Conservation (phyloP, 345 rosid species). For the Arabis alpina region DNA sequence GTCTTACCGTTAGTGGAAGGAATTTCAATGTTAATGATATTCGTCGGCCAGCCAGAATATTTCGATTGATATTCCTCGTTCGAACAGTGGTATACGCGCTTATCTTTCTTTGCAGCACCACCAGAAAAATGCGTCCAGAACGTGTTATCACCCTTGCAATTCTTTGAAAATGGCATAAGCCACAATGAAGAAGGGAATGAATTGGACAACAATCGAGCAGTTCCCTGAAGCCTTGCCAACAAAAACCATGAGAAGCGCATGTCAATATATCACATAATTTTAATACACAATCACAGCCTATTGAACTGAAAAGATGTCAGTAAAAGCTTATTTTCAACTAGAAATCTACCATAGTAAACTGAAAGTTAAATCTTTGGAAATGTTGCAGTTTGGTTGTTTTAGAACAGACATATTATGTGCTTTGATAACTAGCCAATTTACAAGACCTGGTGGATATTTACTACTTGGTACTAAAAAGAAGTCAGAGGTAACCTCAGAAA, state of each 20-base stretch:
- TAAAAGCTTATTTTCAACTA: constrained; percentile 25
- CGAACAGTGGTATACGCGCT: constrained; percentile 72
- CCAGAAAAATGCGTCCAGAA: constrained; percentile 80
- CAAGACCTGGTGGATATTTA: constrained; percentile 3
- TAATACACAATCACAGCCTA: constrained; percentile 13
- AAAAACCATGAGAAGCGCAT: constrained; percentile 43
- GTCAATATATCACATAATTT: constrained; percentile 42
- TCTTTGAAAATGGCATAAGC: constrained; percentile 92
- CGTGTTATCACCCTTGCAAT: constrained; percentile 70
- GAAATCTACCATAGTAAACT: constrained; percentile 21
- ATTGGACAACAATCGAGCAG: constrained; percentile 86
- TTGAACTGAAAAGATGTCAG: constrained; percentile 5
- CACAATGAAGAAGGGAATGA: constrained; percentile 89
- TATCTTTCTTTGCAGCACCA: constrained; percentile 53
- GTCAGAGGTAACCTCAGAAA: constrained; percentile 80
- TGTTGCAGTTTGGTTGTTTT: constrained; percentile 8
- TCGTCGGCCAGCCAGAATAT: constrained; percentile 98
- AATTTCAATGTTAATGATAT: constrained; percentile 87
- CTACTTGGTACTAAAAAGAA: constrained; percentile 24
- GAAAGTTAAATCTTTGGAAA: constrained; percentile 7
- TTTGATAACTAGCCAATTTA: constrained; percentile 17
- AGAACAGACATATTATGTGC: constrained; percentile 19
- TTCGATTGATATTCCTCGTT: constrained; percentile 72
- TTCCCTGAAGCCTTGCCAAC: constrained; percentile 90
- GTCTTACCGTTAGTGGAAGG: constrained; percentile 77